Evolutionary conservation across 129 eudicot genomes (phyloP).

Genomic region (Saussurea involucrata): DNA sequence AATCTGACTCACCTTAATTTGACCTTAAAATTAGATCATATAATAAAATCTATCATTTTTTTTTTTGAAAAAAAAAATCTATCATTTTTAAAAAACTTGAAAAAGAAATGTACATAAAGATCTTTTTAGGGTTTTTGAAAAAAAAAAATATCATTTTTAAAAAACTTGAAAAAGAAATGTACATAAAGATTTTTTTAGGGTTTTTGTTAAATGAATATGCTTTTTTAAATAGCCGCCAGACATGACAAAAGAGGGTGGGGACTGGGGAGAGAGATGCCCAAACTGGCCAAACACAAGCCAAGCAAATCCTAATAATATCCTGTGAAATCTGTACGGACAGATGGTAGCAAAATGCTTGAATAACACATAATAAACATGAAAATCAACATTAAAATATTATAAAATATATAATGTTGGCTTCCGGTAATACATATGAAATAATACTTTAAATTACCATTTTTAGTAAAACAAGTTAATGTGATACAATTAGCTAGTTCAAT

Average conservation of each 20-base stretch:
- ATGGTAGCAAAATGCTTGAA: background rate
- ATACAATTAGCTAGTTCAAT: too few species aligned
- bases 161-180: too few species aligned
- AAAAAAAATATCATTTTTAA: too few species aligned
- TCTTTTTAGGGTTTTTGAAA: background rate
- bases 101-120: background rate
- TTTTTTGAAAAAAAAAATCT: too few species aligned
- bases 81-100: too few species aligned
- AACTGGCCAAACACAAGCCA: background rate
- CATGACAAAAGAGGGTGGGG: background rate
- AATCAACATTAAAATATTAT: background rate
- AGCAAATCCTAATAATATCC: background rate
- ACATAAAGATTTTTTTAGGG: background rate
- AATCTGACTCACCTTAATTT: background rate
- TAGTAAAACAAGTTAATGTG: background rate
- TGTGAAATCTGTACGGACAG: constrained; percentile 9
- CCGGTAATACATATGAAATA: too few species aligned
- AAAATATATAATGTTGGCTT: too few species aligned
- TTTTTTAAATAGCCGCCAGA: background rate
- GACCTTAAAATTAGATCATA: too few species aligned
- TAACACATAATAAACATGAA: background rate
- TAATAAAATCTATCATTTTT: too few species aligned
- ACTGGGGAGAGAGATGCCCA: background rate
- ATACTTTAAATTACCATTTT: too few species aligned
- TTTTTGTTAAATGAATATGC: background rate